phyloP scores from a whole-genome alignment of 1,284 basidiomycete genomes.

The Abortiporus biennis region DNA sequence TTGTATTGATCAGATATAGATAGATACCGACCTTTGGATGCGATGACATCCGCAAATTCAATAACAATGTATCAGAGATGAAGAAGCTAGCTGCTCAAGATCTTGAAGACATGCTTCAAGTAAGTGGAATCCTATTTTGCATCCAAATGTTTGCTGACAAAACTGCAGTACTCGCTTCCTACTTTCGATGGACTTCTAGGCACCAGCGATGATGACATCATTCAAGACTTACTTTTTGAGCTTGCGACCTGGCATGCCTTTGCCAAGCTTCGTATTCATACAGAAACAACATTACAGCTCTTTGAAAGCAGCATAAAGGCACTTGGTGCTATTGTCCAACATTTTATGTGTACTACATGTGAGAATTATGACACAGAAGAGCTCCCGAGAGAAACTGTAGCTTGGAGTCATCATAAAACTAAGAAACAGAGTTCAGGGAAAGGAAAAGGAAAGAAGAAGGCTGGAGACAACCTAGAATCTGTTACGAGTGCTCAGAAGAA shows the following conservation, averaged over 20 bases:
- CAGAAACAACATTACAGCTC: slow-evolving; percentile 14
- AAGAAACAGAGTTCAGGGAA: background rate
- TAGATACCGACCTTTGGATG: slow-evolving; percentile 1
- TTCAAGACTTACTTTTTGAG: slow-evolving; percentile 13
- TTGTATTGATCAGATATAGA: slow-evolving; percentile 1
- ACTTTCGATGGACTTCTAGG: slow-evolving; percentile 27
- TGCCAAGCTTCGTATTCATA: slow-evolving; percentile 21
- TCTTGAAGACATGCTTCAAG: slow-evolving; percentile 7
- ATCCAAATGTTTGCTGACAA: background rate
- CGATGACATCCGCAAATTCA: slow-evolving; percentile 19
- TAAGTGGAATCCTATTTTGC: background rate
- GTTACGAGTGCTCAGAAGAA: background rate
- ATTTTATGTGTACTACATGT: slow-evolving; percentile 13
- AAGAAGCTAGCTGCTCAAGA: slow-evolving; percentile 22
- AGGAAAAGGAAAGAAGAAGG: background rate
- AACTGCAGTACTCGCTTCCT: slow-evolving; percentile 27
- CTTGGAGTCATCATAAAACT: slow-evolving; percentile 5
- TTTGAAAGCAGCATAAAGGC: slow-evolving; percentile 9
- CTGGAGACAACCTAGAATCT: background rate
- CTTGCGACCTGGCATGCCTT: slow-evolving; percentile 18
- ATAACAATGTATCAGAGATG: slow-evolving; percentile 19
- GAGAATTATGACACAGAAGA: slow-evolving; percentile 13
- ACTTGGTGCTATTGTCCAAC: slow-evolving; percentile 12
- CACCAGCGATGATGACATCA: slow-evolving; percentile 14
- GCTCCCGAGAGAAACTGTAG: slow-evolving; percentile 11